phyloP scores from a whole-genome alignment of 202 grass and related monocot genomes.

The Cymbopogon flexuosus region DNA sequence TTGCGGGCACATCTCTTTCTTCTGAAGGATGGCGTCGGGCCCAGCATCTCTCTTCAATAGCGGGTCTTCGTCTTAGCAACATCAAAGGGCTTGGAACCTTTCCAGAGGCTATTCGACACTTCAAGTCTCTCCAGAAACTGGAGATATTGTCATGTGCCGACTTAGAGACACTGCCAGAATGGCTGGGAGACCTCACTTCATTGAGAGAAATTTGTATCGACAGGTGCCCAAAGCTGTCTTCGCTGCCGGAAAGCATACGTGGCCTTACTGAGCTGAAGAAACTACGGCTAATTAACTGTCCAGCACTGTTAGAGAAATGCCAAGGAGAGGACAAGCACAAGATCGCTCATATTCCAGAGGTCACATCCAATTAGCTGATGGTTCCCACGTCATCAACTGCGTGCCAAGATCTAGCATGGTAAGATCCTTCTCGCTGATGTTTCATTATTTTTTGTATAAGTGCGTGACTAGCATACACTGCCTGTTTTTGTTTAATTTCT shows the following conservation, averaged over 20 bases:
- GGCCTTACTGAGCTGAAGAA: not conserved
- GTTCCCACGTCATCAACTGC: not conserved
- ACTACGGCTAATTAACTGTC: not conserved
- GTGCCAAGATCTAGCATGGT: too few species aligned
- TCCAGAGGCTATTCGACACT: not conserved
- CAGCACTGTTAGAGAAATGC: not conserved
- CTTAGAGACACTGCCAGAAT: not conserved
- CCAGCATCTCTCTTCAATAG: not conserved
- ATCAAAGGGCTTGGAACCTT: not conserved
- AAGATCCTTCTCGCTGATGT: too few species aligned
- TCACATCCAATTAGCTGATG: not conserved
- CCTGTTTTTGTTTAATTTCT: too few species aligned
- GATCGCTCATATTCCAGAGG: not conserved
- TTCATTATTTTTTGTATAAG: too few species aligned
- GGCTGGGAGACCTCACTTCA: not conserved
- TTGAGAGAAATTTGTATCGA: not conserved
- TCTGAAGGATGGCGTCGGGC: not conserved
- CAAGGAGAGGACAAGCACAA: not conserved
- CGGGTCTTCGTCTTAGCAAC: accelerated
- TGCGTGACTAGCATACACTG: too few species aligned
- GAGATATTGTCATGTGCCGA: not conserved
- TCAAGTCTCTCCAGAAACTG: not conserved
- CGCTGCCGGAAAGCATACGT: not conserved
- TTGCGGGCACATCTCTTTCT: not conserved
- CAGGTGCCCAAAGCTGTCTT: not conserved